A percentile compares a stretch with the other conserved stretches of the same genome.
Conservation (phyloP, 192 early-diverging fungal genomes). For the Coemansia sp. region DNA sequence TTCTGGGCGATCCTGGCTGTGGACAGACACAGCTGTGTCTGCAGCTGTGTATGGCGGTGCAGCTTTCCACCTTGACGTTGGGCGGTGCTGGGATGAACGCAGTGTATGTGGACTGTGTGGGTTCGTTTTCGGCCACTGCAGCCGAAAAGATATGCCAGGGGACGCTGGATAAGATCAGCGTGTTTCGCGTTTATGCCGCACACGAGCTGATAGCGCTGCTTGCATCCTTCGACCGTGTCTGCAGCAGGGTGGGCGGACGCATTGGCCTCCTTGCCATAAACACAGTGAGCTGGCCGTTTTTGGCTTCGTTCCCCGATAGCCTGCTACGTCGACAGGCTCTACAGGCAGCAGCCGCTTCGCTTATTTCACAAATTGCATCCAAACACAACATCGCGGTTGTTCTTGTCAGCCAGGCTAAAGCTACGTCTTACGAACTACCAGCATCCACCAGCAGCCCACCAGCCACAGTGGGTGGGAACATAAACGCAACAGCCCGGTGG, state of each 20-base stretch:
- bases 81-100: constrained; percentile 8
- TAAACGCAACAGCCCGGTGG: neutral
- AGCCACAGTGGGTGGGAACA: neutral
- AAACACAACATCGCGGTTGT: constrained; percentile 23
- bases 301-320: constrained; percentile 31
- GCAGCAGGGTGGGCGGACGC: neutral
- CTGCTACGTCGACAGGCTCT: constrained; percentile 23
- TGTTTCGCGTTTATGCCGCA: constrained; percentile 31
- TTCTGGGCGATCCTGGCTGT: constrained; percentile 20
- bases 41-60: constrained; percentile 23
- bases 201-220: constrained; percentile 36
- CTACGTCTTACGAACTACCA: neutral
- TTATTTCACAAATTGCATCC: constrained; percentile 21
- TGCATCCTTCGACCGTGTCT: constrained; percentile 17
- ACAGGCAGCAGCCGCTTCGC: constrained; percentile 24
- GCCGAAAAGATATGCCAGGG: constrained; percentile 8
- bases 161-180: constrained; percentile 14
- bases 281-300: constrained; percentile 41
- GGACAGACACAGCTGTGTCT: constrained; percentile 26
- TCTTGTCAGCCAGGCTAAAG: constrained; percentile 36
- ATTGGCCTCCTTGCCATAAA: constrained; percentile 30
- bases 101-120: constrained; percentile 26
- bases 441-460: neutral
- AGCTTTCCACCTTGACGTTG: neutral
- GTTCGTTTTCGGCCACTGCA: constrained; percentile 19